Evolutionary conservation across 345 rosid genomes (phyloP).

Genomic region (Citrus hindsii): DNA sequence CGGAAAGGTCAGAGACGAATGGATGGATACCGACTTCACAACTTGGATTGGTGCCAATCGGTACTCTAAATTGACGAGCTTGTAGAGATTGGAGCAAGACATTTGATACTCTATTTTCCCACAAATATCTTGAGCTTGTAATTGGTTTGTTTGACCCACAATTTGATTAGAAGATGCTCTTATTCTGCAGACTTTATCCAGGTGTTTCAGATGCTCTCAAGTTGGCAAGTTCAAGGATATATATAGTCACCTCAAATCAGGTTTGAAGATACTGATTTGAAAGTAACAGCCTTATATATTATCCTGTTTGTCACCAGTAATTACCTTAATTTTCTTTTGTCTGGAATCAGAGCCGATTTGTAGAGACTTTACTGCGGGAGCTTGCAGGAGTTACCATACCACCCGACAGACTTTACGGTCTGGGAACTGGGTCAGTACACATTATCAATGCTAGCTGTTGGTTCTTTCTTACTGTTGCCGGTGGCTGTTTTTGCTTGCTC

Average conservation of each 20-base stretch:
- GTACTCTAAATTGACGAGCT: conserved; percentile 25
- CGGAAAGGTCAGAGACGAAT: conserved; percentile 86
- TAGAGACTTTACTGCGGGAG: no score
- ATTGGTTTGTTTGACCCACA: neutral
- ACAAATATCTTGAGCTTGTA: neutral
- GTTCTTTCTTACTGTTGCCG: neutral
- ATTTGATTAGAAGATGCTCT: conserved; percentile 7
- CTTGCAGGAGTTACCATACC: no score
- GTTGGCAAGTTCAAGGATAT: conserved; percentile 73
- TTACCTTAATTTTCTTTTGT: neutral
- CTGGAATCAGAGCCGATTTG: neutral
- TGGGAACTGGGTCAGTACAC: no score
- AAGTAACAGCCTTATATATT: neutral
- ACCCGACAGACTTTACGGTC: neutral
- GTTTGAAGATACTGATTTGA: conserved; percentile 17
- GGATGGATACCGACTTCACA: conserved; percentile 69
- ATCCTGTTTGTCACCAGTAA: neutral
- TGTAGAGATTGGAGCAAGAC: neutral
- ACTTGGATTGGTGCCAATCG: conserved; percentile 96
- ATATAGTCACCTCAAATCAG: conserved; percentile 88
- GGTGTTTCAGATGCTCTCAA: conserved; percentile 83
- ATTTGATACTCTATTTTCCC: neutral
- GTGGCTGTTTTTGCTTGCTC: neutral
- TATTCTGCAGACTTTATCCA: conserved; percentile 68
- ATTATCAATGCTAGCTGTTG: no score